Percentiles rank a stretch among this genome's conserved stretches.
phyloP scores from a whole-genome alignment of 164 flowering plant species.

The Saururus chinensis region DNA sequence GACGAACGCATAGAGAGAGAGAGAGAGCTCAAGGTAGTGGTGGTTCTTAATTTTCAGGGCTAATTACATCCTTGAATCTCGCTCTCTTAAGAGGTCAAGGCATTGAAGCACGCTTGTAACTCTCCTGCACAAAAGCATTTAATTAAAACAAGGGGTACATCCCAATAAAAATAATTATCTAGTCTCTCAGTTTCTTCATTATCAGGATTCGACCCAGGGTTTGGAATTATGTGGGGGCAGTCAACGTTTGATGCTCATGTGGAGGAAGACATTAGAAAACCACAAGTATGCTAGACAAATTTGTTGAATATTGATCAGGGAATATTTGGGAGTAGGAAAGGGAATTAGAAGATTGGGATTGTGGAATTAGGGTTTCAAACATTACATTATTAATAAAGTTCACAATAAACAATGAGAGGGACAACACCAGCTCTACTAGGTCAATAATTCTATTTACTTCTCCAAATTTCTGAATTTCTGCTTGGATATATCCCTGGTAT shows the following conservation, averaged over 20 bases:
- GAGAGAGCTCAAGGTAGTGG: too few species aligned
- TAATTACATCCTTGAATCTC: too few species aligned
- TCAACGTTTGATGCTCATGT: slow-evolving; percentile 7
- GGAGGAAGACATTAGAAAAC: slow-evolving; percentile 33
- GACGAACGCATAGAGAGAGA: too few species aligned
- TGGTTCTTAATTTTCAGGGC: too few species aligned
- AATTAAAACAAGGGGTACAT: slow-evolving; percentile 17
- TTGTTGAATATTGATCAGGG: slow-evolving; percentile 34
- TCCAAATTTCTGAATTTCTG: neutral
- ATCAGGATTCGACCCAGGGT: slow-evolving; percentile 40
- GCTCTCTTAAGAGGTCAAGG: neutral
- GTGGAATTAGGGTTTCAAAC: slow-evolving; percentile 27
- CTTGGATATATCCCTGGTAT: too few species aligned
- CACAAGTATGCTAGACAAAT: slow-evolving; percentile 37
- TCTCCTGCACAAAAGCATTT: slow-evolving; percentile 11
- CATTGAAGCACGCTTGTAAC: neutral
- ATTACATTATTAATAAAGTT: slow-evolving; percentile 9
- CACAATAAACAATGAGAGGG: slow-evolving; percentile 33
- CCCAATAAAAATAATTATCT: slow-evolving; percentile 18
- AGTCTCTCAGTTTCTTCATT: slow-evolving; percentile 1
- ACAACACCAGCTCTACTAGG: slow-evolving; percentile 22
- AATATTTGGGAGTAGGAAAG: slow-evolving; percentile 77
- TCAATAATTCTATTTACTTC: slow-evolving; percentile 28
- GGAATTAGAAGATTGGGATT: slow-evolving; percentile 45
- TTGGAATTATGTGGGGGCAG: slow-evolving; percentile 20